phyloP scores from a whole-genome alignment of 257 asterid species.

The Solanum virginianum region DNA sequence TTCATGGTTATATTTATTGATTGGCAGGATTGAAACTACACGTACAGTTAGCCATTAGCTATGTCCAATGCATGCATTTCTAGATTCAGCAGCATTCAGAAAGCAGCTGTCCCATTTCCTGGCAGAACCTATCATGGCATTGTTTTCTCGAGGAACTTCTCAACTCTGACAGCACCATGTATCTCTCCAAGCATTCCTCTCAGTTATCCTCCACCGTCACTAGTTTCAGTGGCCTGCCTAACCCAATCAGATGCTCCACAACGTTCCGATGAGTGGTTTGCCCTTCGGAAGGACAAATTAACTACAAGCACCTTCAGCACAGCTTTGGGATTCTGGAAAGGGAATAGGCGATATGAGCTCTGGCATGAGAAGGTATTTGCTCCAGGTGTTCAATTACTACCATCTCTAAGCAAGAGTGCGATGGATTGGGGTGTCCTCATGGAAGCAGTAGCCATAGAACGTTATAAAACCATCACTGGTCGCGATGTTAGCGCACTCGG shows the following conservation, averaged over 20 bases:
- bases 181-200: conserved; percentile 18
- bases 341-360: conserved; percentile 69
- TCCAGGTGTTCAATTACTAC: conserved; percentile 11
- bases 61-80: conserved; percentile 59
- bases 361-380: conserved; percentile 81
- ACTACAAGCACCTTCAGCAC: conserved; percentile 94
- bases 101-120: conserved; percentile 39
- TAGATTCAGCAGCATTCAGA: conserved; percentile 38
- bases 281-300: conserved; percentile 82
- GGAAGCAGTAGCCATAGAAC: conserved; percentile 70
- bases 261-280: conserved; percentile 93
- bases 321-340: conserved; percentile 89
- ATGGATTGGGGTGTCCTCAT: conserved; percentile 94
- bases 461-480: conserved; percentile 78
- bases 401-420: conserved; percentile 33
- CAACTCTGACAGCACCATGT: conserved; percentile 42
- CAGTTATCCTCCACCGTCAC: conserved; percentile 17
- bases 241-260: conserved; percentile 63
- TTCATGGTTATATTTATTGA: background rate
- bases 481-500: conserved; percentile 69
- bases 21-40: background rate
- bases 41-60: background rate
- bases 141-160: conserved; percentile 30
- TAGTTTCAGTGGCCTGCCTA: conserved; percentile 31
- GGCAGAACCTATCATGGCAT: conserved; percentile 23